Evolutionary conservation across 768 basidiomycete species (phyloP).

Genomic region (Trametes cingulata): DNA sequence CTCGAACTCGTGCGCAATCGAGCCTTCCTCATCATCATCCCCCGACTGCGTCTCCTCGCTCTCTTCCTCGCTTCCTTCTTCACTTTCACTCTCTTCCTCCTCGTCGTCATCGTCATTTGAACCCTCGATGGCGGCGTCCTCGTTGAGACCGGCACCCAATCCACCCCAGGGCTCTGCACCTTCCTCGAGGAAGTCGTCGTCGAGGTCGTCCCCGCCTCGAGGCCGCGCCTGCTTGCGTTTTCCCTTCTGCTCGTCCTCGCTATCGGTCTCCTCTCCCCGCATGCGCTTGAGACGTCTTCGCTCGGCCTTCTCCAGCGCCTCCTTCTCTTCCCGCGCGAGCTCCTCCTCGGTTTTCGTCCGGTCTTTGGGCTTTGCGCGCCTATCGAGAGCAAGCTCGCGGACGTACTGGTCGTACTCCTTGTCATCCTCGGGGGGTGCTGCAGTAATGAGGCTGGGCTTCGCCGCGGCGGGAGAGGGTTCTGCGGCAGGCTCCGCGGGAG

Average conservation of each 20-base stretch:
- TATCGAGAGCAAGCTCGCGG: slow-evolving; percentile 89
- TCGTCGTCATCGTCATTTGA: slow-evolving; percentile 44
- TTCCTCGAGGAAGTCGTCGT: slow-evolving; percentile 70
- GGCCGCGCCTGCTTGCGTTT: slow-evolving; percentile 53
- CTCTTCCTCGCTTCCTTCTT: slow-evolving; percentile 33
- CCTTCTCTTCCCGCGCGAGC: slow-evolving; percentile 83
- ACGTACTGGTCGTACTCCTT: slow-evolving; percentile 92
- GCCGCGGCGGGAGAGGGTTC: not conserved
- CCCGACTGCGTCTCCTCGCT: slow-evolving; percentile 33
- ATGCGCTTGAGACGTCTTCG: slow-evolving; percentile 75
- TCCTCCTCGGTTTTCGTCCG: slow-evolving; percentile 97
- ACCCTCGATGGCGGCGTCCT: slow-evolving; percentile 39
- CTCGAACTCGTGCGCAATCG: slow-evolving; percentile 38
- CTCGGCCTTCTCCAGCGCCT: slow-evolving; percentile 85
- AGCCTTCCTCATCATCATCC: slow-evolving; percentile 39
- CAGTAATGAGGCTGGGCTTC: not conserved
- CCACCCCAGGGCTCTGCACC: slow-evolving; percentile 21
- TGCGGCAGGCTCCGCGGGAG: slow-evolving; percentile 39
- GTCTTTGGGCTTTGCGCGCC: slow-evolving; percentile 91
- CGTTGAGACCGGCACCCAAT: slow-evolving; percentile 38
- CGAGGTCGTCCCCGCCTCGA: slow-evolving; percentile 84
- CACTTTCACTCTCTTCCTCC: slow-evolving; percentile 39
- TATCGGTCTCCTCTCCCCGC: slow-evolving; percentile 72
- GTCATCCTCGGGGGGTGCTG: slow-evolving; percentile 34
- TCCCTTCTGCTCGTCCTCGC: slow-evolving; percentile 53